A percentile compares a stretch with the other conserved stretches of the same genome.
Evolutionary conservation across 441 rosid genomes (phyloP).

Genomic region (Populus hybrid): DNA sequence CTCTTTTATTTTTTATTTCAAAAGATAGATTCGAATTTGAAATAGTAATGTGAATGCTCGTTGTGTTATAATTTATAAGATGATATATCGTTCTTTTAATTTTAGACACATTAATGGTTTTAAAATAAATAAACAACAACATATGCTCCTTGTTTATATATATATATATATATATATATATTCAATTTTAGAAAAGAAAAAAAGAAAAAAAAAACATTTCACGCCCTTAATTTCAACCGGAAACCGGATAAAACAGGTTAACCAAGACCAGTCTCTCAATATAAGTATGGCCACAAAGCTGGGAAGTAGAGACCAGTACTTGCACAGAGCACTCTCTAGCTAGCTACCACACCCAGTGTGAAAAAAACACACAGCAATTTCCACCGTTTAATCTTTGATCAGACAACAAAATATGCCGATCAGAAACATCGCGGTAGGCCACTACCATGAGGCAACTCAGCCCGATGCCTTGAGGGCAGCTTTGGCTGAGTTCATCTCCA

Average conservation of each 20-base stretch:
- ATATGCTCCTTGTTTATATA: no score
- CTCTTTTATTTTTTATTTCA: no score
- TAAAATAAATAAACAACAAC: no score
- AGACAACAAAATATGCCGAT: constrained; percentile 57
- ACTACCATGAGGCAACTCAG: constrained; percentile 54
- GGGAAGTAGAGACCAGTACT: constrained; percentile 24
- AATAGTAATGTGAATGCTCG: no score
- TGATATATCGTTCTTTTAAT: no score
- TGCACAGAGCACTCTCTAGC: background rate
- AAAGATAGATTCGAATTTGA: no score
- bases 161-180: no score
- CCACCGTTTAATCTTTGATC: constrained; percentile 14
- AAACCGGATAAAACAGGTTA: constrained; percentile 28
- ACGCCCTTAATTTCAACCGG: constrained; percentile 18
- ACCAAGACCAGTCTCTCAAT: constrained; percentile 6
- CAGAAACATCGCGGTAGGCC: constrained; percentile 75
- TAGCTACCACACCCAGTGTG: background rate
- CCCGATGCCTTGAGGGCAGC: constrained; percentile 75
- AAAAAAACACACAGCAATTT: background rate
- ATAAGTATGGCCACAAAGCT: constrained; percentile 26
- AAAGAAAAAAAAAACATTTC: background rate
- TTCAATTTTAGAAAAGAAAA: no score
- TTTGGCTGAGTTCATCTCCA: constrained; percentile 84
- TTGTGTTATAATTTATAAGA: no score
- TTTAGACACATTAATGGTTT: no score